Evolutionary conservation across 176 grass and related monocot genomes (phyloP), one percentile per base, ranked within the genome.

Genomic region (Pontederia paniculata): DNA sequence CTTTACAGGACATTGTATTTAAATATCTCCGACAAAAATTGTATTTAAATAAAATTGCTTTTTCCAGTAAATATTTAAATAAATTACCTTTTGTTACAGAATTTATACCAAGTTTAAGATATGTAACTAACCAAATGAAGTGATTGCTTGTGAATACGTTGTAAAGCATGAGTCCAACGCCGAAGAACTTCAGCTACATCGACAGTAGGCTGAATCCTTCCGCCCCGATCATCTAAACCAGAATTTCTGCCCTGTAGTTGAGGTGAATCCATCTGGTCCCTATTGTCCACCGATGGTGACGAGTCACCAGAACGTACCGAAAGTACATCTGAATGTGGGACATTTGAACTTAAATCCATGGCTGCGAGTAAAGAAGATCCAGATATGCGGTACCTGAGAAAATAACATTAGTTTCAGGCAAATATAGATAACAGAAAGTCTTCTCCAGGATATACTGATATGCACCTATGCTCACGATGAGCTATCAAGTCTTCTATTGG

Each of bases 401-500:
- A 78, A 79, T 17, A 47, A 55, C 67, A 51, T 74, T 49, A 75
- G 65, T 13, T 52, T 70, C 21, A 65, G 22, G 17, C 45, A 44
- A 21, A 62, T 4, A 46, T 55, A 23, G 11, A 15, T 41, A 42
- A 17, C 43, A 18, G 3, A 31, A 45, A 55, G 12, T 49, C 31
- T 12, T 49, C 12, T 18, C 8, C 21, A 52, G 9, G 17, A 62
- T 22, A 67, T 63, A 57, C 10, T 55, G 23, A 21, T 60, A 62
- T 75, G 56, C 42, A 98, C 93, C 94, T 98, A 78, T 98, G 94
- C 65, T 93, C 94, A 55, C 94, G 87, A 68, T 93, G 94, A 72
- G 94, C 88, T 69, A 98, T 98, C 74, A 89, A 75, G 81, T 98
- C 94, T 63, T 98, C 94, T 57, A 98, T 98, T 62, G 94, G 94